Evolutionary conservation across 495 filamentous ascomycete species (phyloP).

Genomic region (Tuber calosporum): DNA sequence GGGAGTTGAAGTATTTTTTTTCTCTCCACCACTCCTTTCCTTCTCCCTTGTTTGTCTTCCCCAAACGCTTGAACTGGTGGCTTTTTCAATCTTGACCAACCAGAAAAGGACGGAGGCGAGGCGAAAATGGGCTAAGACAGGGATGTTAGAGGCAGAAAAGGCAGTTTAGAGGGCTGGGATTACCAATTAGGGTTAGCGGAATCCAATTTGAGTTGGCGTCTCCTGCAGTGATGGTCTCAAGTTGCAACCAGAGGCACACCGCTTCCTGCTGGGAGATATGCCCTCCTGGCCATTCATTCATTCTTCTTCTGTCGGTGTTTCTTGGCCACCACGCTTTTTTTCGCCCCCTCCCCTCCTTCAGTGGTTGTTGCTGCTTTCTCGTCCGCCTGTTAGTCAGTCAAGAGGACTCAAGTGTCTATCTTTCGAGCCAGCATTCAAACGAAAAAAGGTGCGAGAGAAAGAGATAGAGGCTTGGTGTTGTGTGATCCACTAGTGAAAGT

Average conservation of each 20-base stretch:
- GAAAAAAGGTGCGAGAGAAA: not conserved
- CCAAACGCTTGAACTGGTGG: not conserved
- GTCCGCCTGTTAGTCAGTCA: not conserved
- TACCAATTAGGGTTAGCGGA: constrained; percentile 36
- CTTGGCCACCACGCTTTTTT: constrained; percentile 32
- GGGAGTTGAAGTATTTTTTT: not conserved
- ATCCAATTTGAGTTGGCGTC: constrained; percentile 36
- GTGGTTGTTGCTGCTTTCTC: constrained; percentile 23
- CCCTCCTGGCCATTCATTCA: constrained; percentile 31
- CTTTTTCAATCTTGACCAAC: constrained; percentile 14
- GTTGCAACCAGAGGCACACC: constrained; percentile 36
- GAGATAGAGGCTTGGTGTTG: not conserved
- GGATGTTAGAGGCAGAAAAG: constrained; percentile 25
- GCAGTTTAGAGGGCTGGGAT: constrained; percentile 32
- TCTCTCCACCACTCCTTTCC: not conserved
- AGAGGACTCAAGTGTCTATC: not conserved
- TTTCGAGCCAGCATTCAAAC: constrained; percentile 1
- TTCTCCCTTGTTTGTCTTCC: not conserved
- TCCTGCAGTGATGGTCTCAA: constrained; percentile 22
- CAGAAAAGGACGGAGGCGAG: constrained; percentile 23
- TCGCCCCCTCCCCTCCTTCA: constrained; percentile 18
- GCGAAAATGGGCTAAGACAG: constrained; percentile 31
- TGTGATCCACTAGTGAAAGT: not conserved
- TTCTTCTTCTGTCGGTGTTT: constrained; percentile 25
- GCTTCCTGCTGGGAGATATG: constrained; percentile 22